Evolutionary conservation across 1,284 basidiomycete genomes (phyloP).

Genomic region (Singerocomus rubriflavus): DNA sequence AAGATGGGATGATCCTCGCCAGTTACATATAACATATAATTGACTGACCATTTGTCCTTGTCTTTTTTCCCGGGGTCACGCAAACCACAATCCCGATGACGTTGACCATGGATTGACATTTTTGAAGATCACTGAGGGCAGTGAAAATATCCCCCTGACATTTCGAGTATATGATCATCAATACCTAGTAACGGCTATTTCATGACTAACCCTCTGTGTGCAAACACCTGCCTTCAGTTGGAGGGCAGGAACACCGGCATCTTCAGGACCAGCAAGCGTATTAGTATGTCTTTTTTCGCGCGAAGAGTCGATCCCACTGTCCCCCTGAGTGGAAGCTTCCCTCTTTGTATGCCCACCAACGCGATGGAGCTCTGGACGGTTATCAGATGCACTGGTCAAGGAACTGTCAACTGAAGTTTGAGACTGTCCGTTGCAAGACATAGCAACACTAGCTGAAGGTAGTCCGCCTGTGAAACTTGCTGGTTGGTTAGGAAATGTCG

Average conservation of each 20-base stretch:
- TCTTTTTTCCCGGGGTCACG: slow-evolving; percentile 15
- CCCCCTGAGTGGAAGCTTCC: neutral
- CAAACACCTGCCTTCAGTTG: slow-evolving; percentile 20
- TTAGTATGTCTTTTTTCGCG: neutral
- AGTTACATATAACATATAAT: neutral
- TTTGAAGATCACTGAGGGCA: slow-evolving; percentile 22
- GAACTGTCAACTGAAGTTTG: neutral
- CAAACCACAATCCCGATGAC: slow-evolving; percentile 30
- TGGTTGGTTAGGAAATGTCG: neutral
- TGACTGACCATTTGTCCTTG: slow-evolving; percentile 27
- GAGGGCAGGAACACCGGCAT: neutral
- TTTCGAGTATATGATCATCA: neutral
- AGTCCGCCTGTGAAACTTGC: neutral
- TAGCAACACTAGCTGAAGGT: neutral
- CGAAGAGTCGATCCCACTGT: neutral
- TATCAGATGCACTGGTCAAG: neutral
- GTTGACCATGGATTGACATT: slow-evolving; percentile 23
- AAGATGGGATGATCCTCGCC: neutral
- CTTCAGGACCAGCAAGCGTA: neutral
- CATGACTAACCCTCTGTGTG: slow-evolving; percentile 27
- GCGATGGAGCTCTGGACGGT: neutral
- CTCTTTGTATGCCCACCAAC: neutral
- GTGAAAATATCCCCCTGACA: slow-evolving; percentile 32
- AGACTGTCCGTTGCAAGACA: slow-evolving; percentile 3
- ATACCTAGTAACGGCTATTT: neutral